Conservation (phyloP, 2,329 filamentous ascomycete genomes). For the Beauveria caledonica region DNA sequence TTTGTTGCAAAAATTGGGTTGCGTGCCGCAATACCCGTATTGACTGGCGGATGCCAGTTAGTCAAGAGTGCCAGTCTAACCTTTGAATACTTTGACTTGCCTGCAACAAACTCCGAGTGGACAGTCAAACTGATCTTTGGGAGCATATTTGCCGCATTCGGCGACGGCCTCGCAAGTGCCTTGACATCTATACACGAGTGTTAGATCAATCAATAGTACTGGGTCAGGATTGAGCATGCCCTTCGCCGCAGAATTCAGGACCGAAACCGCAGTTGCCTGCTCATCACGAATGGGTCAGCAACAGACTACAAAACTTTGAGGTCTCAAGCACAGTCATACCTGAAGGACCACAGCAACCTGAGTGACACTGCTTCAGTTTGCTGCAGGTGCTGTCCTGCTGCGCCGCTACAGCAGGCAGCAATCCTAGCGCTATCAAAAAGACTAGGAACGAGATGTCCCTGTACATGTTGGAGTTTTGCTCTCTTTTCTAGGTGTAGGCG, state of each 20-base stretch:
- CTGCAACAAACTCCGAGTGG: conserved; percentile 14
- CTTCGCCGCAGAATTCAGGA: neutral
- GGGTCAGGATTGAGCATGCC: neutral
- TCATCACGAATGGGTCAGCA: neutral
- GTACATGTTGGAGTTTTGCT: neutral
- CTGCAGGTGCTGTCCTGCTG: neutral
- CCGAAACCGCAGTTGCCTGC: neutral
- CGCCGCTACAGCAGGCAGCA: neutral
- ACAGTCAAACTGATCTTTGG: neutral
- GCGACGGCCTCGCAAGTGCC: conserved; percentile 13
- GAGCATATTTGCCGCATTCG: conserved; percentile 13
- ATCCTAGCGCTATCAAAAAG: neutral
- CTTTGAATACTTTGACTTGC: neutral
- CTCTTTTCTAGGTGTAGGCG: neutral
- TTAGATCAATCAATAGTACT: neutral
- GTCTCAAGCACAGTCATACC: neutral
- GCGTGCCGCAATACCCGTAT: conserved; percentile 11
- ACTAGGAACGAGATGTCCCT: neutral
- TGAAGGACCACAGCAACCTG: neutral
- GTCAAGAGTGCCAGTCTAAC: neutral
- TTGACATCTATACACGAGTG: neutral
- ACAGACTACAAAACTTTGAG: too few species aligned
- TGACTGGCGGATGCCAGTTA: neutral
- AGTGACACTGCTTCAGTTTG: neutral
- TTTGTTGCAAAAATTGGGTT: conserved; percentile 17